Evolutionary conservation across 805 yeast species (phyloP), one percentile per base, ranked within the genome.

Genomic region (Candida germanica): DNA sequence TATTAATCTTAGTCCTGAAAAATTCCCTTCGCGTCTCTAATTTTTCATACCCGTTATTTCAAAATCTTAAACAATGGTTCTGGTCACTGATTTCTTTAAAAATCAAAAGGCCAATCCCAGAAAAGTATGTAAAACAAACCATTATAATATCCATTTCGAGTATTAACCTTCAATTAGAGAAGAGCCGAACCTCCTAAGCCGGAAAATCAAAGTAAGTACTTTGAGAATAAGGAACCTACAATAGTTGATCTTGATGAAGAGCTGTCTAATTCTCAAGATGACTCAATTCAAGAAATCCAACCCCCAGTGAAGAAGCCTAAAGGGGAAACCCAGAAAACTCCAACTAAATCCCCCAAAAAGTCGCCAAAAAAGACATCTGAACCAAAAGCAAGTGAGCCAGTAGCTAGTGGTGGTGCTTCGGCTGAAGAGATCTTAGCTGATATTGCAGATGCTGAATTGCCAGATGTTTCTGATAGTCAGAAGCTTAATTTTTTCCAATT

Each of bases 371-470:
- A 32, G 18, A 16, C 18, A 23, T 33, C 26, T 23, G 7, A 18
- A 25, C n/a, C n/a, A n/a, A 25, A 31, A 23, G 27, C 15, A 14
- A 10, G 29, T 6, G 13, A 19, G 13, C 21, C 21, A 31, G 22
- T 6, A 6, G 7, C 19, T 8, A 6, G 6, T 12, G 27, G 6
- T 12, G 65, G 58, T 3, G 18, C 35, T 16, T 53, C 73, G 9
- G 86, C 83, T 0, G 72, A 67, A 18, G 80, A 77, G 3, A 59
- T 85, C 2, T 62, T 88, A 19, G 67, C 73, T 5, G 63, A 68
- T 6, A 83, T 89, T 29, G 84, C 89, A 2, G 88, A 87, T 49
- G 89, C 93, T 0, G 82, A 72, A 31, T 69, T 86, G 11, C 79
- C 80, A 0, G 78, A 71, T 3, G 66, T 70, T 8, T 75, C 73